Base-by-base conservation (phyloP, 2,329 filamentous ascomycete species). In the Bipolaris sorokiniana region DNA sequence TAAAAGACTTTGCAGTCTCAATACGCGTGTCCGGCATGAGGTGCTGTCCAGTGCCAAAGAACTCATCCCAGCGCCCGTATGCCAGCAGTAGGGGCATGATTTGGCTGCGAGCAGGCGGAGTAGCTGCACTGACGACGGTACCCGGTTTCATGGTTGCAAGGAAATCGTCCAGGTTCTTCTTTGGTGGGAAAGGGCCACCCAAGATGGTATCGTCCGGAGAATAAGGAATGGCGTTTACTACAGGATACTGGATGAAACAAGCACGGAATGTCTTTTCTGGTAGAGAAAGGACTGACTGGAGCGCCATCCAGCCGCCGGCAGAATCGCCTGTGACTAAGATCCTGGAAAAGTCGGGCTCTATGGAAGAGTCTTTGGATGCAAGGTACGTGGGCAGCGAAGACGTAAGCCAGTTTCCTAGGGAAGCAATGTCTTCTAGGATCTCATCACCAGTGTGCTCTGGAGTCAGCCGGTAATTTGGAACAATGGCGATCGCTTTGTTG, bases 391-490 rank as follows among this genome's bases (percentile, higher is more conserved):
- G 15, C 7, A 72, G 60, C 16, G 42, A 45, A 45, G 26, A 13
- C 2, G n/a, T 20, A 7, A 45, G 26, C 42, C 42, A 45, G 26
- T 10, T 13, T 18, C 42, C 80, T 80, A 84, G 65, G 83, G 81
- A 58, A 7, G 68, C 51, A 0, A 84, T 57, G 62, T 85, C 83
- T 5, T 76, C 65, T 22, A 83, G 72, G 54, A 83, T 80, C 15
- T 84, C 79, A 2, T 69, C 46, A 33, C 80, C 80, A 18, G 54
- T 79, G 51, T 78, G 72, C 56, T 84, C 82, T 20, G 83, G 82
- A n/a, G 82, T 58, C 3, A 85, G 77, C 7, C 82, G 81, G 70
- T 85, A 82, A 66, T 83, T 80, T 0, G 81, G 78, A 1, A 77
- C 70, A 6, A 84, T 64, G 23, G 81, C 71, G 42, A 84, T 77